Base-by-base conservation (phyloP, 805 yeast genomes). In the Candida golubevii region DNA sequence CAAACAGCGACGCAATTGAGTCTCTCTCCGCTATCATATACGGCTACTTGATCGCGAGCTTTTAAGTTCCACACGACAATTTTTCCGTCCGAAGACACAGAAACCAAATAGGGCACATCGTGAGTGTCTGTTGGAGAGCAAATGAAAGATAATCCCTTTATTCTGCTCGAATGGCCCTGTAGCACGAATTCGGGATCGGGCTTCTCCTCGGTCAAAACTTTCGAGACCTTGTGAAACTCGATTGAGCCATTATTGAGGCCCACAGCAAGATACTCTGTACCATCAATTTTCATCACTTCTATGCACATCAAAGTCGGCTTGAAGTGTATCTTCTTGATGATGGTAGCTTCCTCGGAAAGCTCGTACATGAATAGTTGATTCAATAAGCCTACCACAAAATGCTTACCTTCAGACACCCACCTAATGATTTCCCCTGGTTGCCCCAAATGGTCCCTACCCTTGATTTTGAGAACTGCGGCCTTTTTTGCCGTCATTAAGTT, bases 401-500 rank as follows among this genome's bases (percentile, higher is more conserved):
- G 72, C 35, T 77, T 77, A n/a, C 96, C 96, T 35, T 66, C 67
- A 1, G 68, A 54, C 10, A 82, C 65, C 93, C 95, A 88, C 40
- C 78, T 72, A 8, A 83, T 85, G 57, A 69, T 71, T 48, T 80
- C 82, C 36, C 83, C 85, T 45, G 72, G 66, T 63, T 84, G 86
- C 7, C 83, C 83, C 47, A 75, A 65, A 51, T 83, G 81, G 58
- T 83, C 86, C 48, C 74, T 79, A 33, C 83, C 84, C 59, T 77
- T 83, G 47, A 86, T 67, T 58, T 85, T 89, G 64, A 90, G 69
- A 9, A 78, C 73, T 1, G 96, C 90, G 14, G 98, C 98, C 65
- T 89, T 90, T 61, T 87, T 86, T 11, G 88, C 93, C 1, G 97
- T 91, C 98, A 93, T 91, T 53, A 93, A 71, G 61, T 93, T 93